Base-by-base conservation (phyloP, 345 rosid genomes). In the Melaleuca alternifolia region DNA sequence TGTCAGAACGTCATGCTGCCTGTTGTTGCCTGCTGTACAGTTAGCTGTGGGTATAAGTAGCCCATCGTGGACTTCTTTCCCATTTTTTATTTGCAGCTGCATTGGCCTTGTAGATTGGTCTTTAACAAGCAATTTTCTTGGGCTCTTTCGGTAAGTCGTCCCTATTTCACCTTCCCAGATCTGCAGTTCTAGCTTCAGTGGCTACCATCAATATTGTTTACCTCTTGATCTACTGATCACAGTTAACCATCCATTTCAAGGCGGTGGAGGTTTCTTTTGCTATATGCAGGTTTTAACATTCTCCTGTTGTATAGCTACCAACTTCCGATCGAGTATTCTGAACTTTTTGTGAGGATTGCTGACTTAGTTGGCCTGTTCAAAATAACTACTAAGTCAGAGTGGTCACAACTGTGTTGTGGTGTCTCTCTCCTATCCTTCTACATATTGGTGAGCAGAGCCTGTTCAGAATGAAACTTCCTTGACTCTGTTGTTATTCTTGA, bases 61-160 rank as follows among this genome's bases (percentile, higher is more conserved):
- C 85, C 94, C 94, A 44, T 93, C 95, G 59, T 93, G 95, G 95
- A 87, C 87, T 85, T 92, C 95, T 85, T 87, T 93, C 82, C 95
- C 95, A 50, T 93, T 91, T 89, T 92, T 93, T 85, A 86, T 93
- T 51, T 91, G 92, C 84, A 92, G 93, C 86, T 62, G 93, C 84
- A 81, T 89, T 71, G 95, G 95, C 24, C 93, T 93, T 1, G 87
- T 93, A 24, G 90, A 90, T 61, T 93, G 95, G 95, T 93, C 94
- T 59, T 87, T 91, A 81, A 93, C 92, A 84, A 92, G 92, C 90
- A 92, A 91, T 59, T 92, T 93, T 86, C 87, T 91, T 23, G 94
- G 95, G 26, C 91, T 93, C 82, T 92, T 90, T 89, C 71, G 91
- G 95, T 93, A 86, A 88, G 91, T 62, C 79, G 79, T 52, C 87